These are phyloP conservation scores for Psilocybe azurescens DNA, from an alignment of 768 basidiomycete genomes.

Conservation along the genomic window DNA sequence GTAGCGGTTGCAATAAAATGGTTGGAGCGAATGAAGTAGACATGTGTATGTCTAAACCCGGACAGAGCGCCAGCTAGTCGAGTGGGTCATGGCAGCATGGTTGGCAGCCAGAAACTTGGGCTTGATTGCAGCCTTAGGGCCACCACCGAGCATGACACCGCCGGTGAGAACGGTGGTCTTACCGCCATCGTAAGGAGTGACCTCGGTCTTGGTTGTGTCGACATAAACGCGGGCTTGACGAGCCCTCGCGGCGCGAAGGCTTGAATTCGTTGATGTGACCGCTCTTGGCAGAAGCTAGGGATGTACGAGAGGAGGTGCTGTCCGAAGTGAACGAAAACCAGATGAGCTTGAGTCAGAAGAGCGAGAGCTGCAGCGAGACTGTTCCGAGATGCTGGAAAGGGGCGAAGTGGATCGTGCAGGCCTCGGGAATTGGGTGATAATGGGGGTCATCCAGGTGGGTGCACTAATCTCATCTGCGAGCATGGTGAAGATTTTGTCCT, in stretches of 20 bases:
- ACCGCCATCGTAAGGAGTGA: constrained; percentile 87
- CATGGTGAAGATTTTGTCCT: constrained; percentile 74
- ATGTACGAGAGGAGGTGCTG: constrained; percentile 50
- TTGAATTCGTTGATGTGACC: constrained; percentile 39
- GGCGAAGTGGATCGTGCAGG: constrained; percentile 61
- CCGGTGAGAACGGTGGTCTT: constrained; percentile 89
- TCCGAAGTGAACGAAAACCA: constrained; percentile 59
- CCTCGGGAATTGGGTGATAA: constrained; percentile 62
- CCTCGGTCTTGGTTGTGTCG: constrained; percentile 76
- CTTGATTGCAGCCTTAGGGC: constrained; percentile 37
- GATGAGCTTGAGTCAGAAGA: constrained; percentile 73
- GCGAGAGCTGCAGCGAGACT: constrained; percentile 73
- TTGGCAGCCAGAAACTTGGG: constrained; percentile 30
- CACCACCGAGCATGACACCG: constrained; percentile 83
- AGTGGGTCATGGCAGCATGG: constrained; percentile 36
- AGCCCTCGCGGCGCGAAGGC: constrained; percentile 72
- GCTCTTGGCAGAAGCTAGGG: constrained; percentile 40
- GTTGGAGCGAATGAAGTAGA: constrained; percentile 1
- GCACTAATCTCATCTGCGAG: constrained; percentile 74
- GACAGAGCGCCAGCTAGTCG: constrained; percentile 61
- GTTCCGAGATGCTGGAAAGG: constrained; percentile 61
- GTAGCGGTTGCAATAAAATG: constrained; percentile 18
- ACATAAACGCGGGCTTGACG: constrained; percentile 75
- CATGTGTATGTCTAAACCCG: constrained; percentile 44
- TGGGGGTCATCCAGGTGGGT: constrained; percentile 73